Conservation (phyloP, 129 eudicot species). For the Ambrosia artemisiifolia region DNA sequence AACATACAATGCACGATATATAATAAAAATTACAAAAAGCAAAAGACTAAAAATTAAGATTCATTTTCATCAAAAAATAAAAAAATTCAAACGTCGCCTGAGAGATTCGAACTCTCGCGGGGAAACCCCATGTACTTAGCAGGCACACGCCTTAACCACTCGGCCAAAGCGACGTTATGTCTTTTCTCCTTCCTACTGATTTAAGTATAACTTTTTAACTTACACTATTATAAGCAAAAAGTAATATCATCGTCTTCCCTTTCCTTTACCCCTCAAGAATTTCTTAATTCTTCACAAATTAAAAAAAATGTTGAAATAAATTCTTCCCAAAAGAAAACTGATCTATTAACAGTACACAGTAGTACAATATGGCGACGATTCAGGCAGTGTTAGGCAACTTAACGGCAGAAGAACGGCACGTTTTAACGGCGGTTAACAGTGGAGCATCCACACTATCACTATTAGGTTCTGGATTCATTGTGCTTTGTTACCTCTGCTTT, state of each 20-base stretch:
- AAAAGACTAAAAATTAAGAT: no score
- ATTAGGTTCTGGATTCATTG: slow-evolving; percentile 83
- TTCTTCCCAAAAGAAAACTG: neutral
- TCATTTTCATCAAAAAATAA: no score
- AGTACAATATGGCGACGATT: slow-evolving; percentile 53
- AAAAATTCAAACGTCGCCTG: slow-evolving; percentile 42
- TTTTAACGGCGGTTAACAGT: slow-evolving; percentile 63
- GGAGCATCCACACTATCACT: slow-evolving; percentile 87
- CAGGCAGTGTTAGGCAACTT: slow-evolving; percentile 72
- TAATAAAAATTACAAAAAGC: no score
- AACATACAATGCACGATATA: no score
- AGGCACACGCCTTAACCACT: slow-evolving; percentile 98
- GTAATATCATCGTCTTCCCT: slow-evolving; percentile 10
- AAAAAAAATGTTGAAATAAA: slow-evolving; percentile 2
- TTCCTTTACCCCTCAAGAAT: neutral
- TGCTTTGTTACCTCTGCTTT: slow-evolving; percentile 76
- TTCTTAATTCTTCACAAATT: slow-evolving; percentile 3
- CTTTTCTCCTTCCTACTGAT: no score
- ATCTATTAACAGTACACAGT: slow-evolving; percentile 1
- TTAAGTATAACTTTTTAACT: no score
- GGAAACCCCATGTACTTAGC: slow-evolving; percentile 83
- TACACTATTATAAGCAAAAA: neutral
- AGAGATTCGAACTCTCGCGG: slow-evolving; percentile 98
- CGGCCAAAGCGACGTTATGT: slow-evolving; percentile 45
- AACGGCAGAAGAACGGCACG: slow-evolving; percentile 59